phyloP scores from a whole-genome alignment of 805 yeast species.

The Metschnikowia lunata region DNA sequence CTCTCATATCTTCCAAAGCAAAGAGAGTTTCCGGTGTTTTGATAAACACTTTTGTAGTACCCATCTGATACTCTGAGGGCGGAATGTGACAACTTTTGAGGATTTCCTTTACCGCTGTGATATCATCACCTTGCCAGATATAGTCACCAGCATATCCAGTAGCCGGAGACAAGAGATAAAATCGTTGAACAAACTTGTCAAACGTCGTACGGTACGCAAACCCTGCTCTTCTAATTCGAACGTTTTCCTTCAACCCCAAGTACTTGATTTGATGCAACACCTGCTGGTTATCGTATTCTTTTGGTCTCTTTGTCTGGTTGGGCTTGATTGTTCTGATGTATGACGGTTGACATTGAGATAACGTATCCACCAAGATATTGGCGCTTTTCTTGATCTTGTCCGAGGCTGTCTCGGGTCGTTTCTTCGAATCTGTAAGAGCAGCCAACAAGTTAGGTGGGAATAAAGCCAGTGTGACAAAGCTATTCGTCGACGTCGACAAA shows the following conservation, averaged over 20 bases:
- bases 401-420: constrained; percentile 91
- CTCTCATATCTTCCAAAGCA: constrained; percentile 94
- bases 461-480: constrained; percentile 55
- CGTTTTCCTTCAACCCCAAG: constrained; percentile 93
- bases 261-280: constrained; percentile 95
- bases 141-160: constrained; percentile 89
- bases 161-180: constrained; percentile 77
- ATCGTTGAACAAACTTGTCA: constrained; percentile 93
- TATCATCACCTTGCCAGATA: constrained; percentile 54
- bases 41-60: constrained; percentile 87
- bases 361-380: constrained; percentile 80
- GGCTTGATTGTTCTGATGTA: constrained; percentile 98
- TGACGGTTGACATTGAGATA: constrained; percentile 89
- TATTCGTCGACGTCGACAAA: constrained; percentile 64
- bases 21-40: constrained; percentile 96
- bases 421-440: constrained; percentile 51
- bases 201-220: constrained; percentile 96
- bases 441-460: constrained; percentile 38
- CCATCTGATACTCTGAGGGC: constrained; percentile 78
- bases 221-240: constrained; percentile 96
- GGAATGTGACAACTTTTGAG: constrained; percentile 64
- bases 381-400: constrained; percentile 93
- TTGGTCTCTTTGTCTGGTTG: constrained; percentile 85
- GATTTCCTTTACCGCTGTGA: constrained; percentile 49
- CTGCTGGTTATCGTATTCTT: constrained; percentile 82